These are phyloP conservation scores for Syncephalastrum monosporum DNA, from an alignment of 371 early-diverging fungal species.

Conservation along the genomic window DNA sequence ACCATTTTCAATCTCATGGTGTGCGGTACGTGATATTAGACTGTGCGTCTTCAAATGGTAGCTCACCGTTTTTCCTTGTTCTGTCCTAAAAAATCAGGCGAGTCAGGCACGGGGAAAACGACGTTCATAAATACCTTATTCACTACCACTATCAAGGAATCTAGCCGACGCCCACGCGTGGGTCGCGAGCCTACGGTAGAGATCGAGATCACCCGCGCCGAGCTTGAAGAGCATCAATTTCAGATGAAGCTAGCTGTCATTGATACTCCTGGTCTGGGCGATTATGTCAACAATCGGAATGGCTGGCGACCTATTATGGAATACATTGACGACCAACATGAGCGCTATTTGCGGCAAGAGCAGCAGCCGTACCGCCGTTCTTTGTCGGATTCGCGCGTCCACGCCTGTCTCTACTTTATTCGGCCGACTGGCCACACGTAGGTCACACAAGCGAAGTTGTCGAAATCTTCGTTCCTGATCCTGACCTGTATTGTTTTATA, in stretches of 20 bases:
- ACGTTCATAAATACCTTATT: constrained; percentile 88
- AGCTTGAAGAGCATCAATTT: constrained; percentile 96
- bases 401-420: constrained; percentile 95
- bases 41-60: background rate
- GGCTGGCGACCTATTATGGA: constrained; percentile 76
- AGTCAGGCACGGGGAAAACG: constrained; percentile 68
- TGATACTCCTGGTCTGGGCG: constrained; percentile 93
- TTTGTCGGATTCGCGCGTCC: constrained; percentile 72
- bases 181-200: constrained; percentile 73
- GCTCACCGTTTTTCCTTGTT: background rate
- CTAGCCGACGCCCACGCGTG: constrained; percentile 55
- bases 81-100: constrained; percentile 5
- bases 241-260: constrained; percentile 89
- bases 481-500: background rate
- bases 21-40: constrained; percentile 70
- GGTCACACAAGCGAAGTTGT: constrained; percentile 13
- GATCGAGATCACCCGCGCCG: constrained; percentile 69
- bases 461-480: background rate
- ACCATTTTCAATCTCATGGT: constrained; percentile 95
- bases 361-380: constrained; percentile 55
- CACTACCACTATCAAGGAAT: constrained; percentile 66
- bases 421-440: constrained; percentile 88
- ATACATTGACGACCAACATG: constrained; percentile 95
- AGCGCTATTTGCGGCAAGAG: constrained; percentile 82
- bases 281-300: constrained; percentile 76